phyloP scores from a whole-genome alignment of 345 rosid species.

The Nasturtium officinale region DNA sequence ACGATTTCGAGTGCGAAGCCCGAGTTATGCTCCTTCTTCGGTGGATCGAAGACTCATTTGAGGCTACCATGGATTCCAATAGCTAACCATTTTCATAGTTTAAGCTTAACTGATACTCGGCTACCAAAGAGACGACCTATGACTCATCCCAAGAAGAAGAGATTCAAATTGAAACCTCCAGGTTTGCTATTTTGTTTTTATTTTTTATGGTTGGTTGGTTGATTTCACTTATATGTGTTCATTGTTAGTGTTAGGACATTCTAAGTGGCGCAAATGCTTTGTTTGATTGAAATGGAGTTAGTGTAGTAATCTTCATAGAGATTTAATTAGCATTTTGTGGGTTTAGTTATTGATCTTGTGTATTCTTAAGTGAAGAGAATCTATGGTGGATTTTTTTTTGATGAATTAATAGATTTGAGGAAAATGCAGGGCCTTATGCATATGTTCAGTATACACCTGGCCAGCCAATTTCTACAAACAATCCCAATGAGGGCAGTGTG shows the following conservation, averaged over 20 bases:
- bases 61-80: slow-evolving; percentile 50
- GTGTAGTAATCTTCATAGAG: background rate
- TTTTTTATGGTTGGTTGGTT: too few species aligned
- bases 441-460: slow-evolving; percentile 79
- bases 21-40: slow-evolving; percentile 30
- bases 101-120: slow-evolving; percentile 68
- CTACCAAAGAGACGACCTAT: slow-evolving; percentile 81
- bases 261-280: slow-evolving; percentile 10
- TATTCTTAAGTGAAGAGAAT: slow-evolving; percentile 1
- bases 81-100: slow-evolving; percentile 49
- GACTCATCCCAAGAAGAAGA: slow-evolving; percentile 70
- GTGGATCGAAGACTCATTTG: slow-evolving; percentile 25
- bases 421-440: slow-evolving; percentile 77
- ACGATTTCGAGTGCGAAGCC: slow-evolving; percentile 34
- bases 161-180: slow-evolving; percentile 72
- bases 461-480: slow-evolving; percentile 69
- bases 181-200: slow-evolving; percentile 47
- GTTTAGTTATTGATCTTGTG: slow-evolving; percentile 18
- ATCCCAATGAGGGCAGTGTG: slow-evolving; percentile 79
- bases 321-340: background rate
- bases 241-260: background rate
- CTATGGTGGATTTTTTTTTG: background rate
- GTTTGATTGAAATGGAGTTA: background rate
- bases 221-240: background rate
- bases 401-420: slow-evolving; percentile 14